Evolutionary conservation across 306 rosid species (phyloP).

Genomic region (Cucurbita argyrosperma): DNA sequence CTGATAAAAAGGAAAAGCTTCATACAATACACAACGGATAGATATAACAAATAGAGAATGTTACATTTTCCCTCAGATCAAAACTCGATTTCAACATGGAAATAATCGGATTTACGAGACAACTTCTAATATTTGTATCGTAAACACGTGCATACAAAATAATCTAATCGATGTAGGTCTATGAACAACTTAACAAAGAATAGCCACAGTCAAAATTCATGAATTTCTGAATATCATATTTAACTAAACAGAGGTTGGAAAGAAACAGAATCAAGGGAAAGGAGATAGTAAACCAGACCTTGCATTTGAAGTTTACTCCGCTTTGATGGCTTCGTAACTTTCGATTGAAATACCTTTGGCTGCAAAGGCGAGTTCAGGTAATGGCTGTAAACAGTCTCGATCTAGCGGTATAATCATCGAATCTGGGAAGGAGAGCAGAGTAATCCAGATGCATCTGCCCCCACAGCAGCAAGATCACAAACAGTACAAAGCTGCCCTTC

Average conservation of each 20-base stretch:
- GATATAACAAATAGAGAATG: constrained; percentile 5
- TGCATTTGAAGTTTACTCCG: neutral
- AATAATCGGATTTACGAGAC: neutral
- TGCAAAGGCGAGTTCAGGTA: neutral
- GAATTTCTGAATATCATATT: constrained; percentile 1
- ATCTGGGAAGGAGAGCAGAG: constrained; percentile 72
- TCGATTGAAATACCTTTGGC: neutral
- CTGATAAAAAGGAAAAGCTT: neutral
- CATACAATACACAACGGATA: neutral
- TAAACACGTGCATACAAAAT: neutral
- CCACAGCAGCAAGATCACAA: constrained; percentile 72
- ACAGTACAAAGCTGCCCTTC: constrained; percentile 20
- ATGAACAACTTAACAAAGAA: constrained; percentile 17
- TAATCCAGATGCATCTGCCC: constrained; percentile 88
- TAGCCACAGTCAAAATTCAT: constrained; percentile 8
- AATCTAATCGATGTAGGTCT: constrained; percentile 4
- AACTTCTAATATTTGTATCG: neutral
- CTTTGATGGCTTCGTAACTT: neutral
- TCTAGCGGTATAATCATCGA: constrained; percentile 26
- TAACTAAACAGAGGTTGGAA: constrained; percentile 9
- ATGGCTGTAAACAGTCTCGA: neutral
- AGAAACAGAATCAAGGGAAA: neutral
- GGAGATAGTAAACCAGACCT: neutral
- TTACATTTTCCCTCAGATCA: neutral
- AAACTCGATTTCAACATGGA: neutral